phyloP scores from a whole-genome alignment of 1,284 basidiomycete genomes.

The Boletus semigastroideus region DNA sequence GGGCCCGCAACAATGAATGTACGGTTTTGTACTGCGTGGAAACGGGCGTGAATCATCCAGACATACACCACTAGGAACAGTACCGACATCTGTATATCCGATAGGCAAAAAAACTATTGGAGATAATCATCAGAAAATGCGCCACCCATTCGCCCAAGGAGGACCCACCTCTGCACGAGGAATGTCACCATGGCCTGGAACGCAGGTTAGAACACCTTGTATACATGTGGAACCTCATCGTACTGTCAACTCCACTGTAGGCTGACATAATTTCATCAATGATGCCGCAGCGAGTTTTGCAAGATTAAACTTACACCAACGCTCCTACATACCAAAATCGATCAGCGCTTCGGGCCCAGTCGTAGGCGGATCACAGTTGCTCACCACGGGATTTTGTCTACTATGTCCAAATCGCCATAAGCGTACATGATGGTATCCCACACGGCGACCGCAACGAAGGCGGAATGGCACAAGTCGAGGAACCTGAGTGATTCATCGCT shows the following conservation, averaged over 20 bases:
- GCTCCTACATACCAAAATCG: conserved; percentile 14
- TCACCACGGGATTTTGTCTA: conserved; percentile 26
- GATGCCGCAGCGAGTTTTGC: background rate
- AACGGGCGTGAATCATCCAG: background rate
- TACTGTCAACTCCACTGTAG: conserved; percentile 21
- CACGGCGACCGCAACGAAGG: conserved; percentile 19
- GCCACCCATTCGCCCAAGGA: background rate
- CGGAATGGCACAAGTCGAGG: conserved; percentile 24
- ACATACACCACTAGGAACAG: background rate
- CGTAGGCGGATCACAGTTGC: background rate
- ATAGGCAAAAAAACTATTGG: conserved; percentile 23
- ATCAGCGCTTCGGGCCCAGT: background rate
- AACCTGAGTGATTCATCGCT: conserved; percentile 12
- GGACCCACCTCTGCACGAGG: conserved; percentile 20
- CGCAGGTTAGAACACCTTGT: background rate
- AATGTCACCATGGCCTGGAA: conserved; percentile 27
- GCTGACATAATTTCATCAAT: conserved; percentile 9
- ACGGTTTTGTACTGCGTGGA: conserved; percentile 17
- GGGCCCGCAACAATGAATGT: conserved; percentile 16
- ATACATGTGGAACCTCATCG: background rate
- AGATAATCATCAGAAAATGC: background rate
- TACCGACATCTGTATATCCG: conserved; percentile 28
- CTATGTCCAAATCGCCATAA: conserved; percentile 15
- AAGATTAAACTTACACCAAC: conserved; percentile 21
- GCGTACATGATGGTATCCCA: conserved; percentile 22